Conservation (phyloP, 768 basidiomycete species). For the Tylopilus subfusipes region DNA sequence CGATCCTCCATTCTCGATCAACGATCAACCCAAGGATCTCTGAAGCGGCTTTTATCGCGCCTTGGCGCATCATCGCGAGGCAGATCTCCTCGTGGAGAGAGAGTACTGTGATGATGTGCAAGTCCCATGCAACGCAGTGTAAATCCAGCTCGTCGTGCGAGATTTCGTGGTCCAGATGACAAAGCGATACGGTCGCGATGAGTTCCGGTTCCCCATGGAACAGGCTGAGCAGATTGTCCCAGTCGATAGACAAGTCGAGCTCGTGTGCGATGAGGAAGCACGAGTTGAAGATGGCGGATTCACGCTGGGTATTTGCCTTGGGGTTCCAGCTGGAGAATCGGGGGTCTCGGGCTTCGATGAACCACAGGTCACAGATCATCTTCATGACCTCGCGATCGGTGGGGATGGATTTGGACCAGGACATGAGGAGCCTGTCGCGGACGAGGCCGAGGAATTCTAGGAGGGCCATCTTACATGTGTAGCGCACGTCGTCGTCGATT, state of each 20-base stretch:
- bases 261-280: constrained; percentile 29
- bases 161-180: constrained; percentile 27
- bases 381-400: constrained; percentile 26
- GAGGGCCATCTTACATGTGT: constrained; percentile 23
- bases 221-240: constrained; percentile 20
- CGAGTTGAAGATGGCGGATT: constrained; percentile 28
- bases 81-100: constrained; percentile 17
- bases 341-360: constrained; percentile 23
- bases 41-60: constrained; percentile 22
- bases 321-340: constrained; percentile 23
- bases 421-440: constrained; percentile 22
- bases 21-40: constrained; percentile 21
- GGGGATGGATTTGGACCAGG: constrained; percentile 26
- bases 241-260: constrained; percentile 15
- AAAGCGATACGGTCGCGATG: constrained; percentile 20
- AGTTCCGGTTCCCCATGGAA: constrained; percentile 20
- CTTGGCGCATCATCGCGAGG: constrained; percentile 20
- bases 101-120: constrained; percentile 25
- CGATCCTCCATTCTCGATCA: constrained; percentile 12
- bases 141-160: constrained; percentile 19
- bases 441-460: constrained; percentile 27
- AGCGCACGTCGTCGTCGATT: constrained; percentile 9
- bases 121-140: constrained; percentile 28
- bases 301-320: constrained; percentile 18
- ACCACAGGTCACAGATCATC: constrained; percentile 29